These are phyloP conservation scores for Lipomyces yamanashiensis DNA, from an alignment of 805 yeast genomes.

Conservation along the genomic window DNA sequence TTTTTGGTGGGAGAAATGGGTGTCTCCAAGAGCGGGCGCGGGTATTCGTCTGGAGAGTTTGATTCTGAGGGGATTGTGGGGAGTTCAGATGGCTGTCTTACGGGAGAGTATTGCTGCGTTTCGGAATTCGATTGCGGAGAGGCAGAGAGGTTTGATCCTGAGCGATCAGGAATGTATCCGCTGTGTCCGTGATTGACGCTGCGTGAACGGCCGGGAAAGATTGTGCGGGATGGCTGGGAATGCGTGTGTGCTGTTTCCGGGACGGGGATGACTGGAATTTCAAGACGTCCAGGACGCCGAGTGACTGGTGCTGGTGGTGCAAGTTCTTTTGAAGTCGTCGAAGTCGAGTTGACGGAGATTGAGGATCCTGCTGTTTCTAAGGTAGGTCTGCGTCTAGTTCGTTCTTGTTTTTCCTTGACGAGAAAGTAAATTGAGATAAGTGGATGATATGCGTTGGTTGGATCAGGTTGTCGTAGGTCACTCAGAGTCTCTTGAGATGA, in stretches of 20 bases:
- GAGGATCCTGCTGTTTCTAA: conserved; percentile 19
- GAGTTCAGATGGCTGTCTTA: conserved; percentile 10
- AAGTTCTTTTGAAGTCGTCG: neutral
- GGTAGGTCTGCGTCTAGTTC: conserved; percentile 32
- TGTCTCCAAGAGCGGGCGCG: neutral
- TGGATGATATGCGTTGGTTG: conserved; percentile 88
- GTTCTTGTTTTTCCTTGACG: conserved; percentile 62
- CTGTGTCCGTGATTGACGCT: conserved; percentile 32
- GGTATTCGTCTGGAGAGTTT: conserved; percentile 9
- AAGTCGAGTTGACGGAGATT: neutral
- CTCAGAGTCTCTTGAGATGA: conserved; percentile 30
- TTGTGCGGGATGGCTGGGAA: conserved; percentile 24
- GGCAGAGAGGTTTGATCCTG: conserved; percentile 27
- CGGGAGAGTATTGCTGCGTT: conserved; percentile 3
- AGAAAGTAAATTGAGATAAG: conserved; percentile 82
- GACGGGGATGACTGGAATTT: conserved; percentile 34
- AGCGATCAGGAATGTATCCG: conserved; percentile 23
- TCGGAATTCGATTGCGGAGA: conserved; percentile 16
- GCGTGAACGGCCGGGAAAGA: conserved; percentile 34
- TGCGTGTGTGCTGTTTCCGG: conserved; percentile 37
- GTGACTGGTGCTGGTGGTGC: conserved; percentile 4
- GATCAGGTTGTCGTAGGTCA: conserved; percentile 57
- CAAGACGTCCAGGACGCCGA: conserved; percentile 13
- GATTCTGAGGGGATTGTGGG: conserved; percentile 26
- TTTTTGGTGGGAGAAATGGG: conserved; percentile 8